phyloP scores from a whole-genome alignment of 2,329 filamentous ascomycete species.

The Cytospora leucostoma region DNA sequence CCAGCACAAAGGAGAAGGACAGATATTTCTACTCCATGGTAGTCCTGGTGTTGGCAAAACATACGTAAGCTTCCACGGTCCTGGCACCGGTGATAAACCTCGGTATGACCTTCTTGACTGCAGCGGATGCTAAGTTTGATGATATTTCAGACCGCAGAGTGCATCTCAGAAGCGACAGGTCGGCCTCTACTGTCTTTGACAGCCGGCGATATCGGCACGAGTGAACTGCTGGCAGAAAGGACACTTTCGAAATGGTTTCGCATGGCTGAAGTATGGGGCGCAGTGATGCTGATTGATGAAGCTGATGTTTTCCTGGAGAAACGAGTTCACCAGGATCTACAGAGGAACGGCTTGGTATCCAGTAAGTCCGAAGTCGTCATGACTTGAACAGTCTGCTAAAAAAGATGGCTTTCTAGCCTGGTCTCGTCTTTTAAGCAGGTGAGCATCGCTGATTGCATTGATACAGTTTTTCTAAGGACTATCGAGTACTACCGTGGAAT shows the following conservation, averaged over 20 bases:
- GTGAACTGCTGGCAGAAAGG: neutral
- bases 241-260: neutral
- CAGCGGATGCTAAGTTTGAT: neutral
- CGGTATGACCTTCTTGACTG: neutral
- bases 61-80: neutral
- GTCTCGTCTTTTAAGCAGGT: too few species aligned
- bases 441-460: too few species aligned
- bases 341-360: slow-evolving; percentile 33
- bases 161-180: slow-evolving; percentile 31
- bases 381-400: slow-evolving; percentile 22
- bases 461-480: slow-evolving; percentile 30
- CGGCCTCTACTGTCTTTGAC: slow-evolving; percentile 29
- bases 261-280: slow-evolving; percentile 3
- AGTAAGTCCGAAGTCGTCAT: slow-evolving; percentile 3
- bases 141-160: slow-evolving; percentile 22
- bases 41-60: slow-evolving; percentile 34
- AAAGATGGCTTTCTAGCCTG: slow-evolving; percentile 7
- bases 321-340: slow-evolving; percentile 28
- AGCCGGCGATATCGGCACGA: slow-evolving; percentile 27
- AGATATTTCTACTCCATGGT: slow-evolving; percentile 34
- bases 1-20: slow-evolving; percentile 31
- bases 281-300: slow-evolving; percentile 32
- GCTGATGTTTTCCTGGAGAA: slow-evolving; percentile 34
- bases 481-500: slow-evolving; percentile 35
- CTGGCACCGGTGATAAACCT: too few species aligned